phyloP scores from a whole-genome alignment of 768 basidiomycete genomes.

The Vishniacozyma victoriae region DNA sequence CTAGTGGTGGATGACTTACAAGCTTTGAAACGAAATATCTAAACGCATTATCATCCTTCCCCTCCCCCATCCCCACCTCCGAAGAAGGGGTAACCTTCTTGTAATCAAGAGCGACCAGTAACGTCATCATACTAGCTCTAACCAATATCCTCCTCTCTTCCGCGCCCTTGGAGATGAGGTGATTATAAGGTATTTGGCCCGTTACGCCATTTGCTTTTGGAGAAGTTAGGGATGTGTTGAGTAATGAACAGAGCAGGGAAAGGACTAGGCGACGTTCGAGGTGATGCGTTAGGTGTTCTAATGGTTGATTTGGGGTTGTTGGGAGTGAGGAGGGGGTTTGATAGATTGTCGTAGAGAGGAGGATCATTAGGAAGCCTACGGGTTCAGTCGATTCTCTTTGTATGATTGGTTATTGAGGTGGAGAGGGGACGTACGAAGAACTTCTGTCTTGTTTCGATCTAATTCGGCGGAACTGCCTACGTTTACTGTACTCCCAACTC shows the following conservation, averaged over 20 bases:
- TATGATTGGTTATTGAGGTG: not conserved
- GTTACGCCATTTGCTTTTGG: conserved; percentile 20
- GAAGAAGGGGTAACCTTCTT: too few species aligned
- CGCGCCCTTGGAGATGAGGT: conserved; percentile 79
- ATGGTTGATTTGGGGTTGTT: conserved; percentile 65
- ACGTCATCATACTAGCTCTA: conserved; percentile 66
- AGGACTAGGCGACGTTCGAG: conserved; percentile 66
- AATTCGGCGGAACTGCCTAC: conserved; percentile 58
- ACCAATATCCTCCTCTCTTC: conserved; percentile 69
- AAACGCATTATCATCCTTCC: conserved; percentile 64
- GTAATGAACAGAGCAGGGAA: conserved; percentile 81
- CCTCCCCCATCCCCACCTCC: conserved; percentile 29
- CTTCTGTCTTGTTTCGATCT: conserved; percentile 79
- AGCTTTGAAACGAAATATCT: conserved; percentile 86
- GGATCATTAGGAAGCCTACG: conserved; percentile 62
- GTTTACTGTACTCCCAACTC: conserved; percentile 80
- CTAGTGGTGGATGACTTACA: too few species aligned
- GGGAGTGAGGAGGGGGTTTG: conserved; percentile 63
- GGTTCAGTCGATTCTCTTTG: not conserved
- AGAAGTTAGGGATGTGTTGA: conserved; percentile 66
- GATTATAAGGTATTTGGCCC: conserved; percentile 74
- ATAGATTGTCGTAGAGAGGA: conserved; percentile 88
- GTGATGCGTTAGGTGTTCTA: conserved; percentile 67
- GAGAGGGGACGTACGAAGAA: conserved; percentile 55
- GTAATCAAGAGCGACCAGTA: conserved; percentile 52